Base-by-base conservation (phyloP, 2,329 filamentous ascomycete genomes). In the Claviceps africana region DNA sequence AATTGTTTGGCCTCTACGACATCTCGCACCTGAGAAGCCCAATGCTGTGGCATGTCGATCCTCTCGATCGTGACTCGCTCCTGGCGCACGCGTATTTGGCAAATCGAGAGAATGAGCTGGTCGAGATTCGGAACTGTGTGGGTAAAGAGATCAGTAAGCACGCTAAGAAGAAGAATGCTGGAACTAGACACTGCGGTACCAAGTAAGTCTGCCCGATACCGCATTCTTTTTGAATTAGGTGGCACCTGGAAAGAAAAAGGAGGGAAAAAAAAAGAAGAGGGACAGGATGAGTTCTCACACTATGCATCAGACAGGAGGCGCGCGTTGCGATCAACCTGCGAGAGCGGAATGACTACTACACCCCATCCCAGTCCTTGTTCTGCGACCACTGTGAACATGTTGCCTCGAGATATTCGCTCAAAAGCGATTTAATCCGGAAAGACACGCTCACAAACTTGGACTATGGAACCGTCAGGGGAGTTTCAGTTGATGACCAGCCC, bases 1-100 rank as follows among this genome's bases (percentile, higher is more conserved):
- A 73, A 15, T 74, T 85, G 3, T 91, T 91, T 66, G 70, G 74
- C 33, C 77, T 76, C 2, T 79, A 88, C 45, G 76, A 82, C 48
- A 91, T 91, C 47, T 73, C 76, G 1, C 79, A 89, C 59, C 69
- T 93, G 40, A 75, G 86, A 17, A 89, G 85, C 57, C 86, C 85
- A 0, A 86, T 91, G 83, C 85, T 90, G 60, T 91, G 88, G 70
- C 86, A 93, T 61, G 74, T 87, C 15, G 86, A 91, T 60, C 86
- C 86, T 0, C 72, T 77, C 1, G 86, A 91, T 64, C 73, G 85
- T 1, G 86, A 91, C 67, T 82, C 82, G 0, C 68, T 91, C 59
- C 68, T 90, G 22, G 82, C 81, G 1, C 86, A 83, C 65, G 76
- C 84, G 0, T 81, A 85, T 59, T 73, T 77, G 53, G 70, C 76